These are phyloP conservation scores for Quercus tomentella DNA, from an alignment of 331 rosid species.

Conservation along the genomic window DNA sequence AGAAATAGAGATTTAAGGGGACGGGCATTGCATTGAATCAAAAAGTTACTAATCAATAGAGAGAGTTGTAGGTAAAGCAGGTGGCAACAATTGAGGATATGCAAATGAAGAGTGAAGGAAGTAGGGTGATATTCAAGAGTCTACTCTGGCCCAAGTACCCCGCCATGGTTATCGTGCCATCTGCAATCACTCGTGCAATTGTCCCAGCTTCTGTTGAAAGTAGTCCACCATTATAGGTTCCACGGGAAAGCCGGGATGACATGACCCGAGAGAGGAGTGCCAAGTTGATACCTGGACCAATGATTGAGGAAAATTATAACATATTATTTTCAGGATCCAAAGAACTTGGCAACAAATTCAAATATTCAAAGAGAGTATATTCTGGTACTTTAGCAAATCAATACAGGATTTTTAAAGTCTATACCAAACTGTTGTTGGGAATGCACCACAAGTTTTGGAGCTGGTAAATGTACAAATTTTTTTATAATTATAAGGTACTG, in stretches of 20 bases:
- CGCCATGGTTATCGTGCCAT: slow-evolving; percentile 81
- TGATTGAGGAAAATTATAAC: neutral
- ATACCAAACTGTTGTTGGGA: too few species aligned
- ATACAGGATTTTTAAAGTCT: neutral
- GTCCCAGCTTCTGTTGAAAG: slow-evolving; percentile 99
- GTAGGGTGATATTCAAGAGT: slow-evolving; percentile 75
- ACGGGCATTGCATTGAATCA: neutral
- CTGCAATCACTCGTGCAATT: slow-evolving; percentile 93
- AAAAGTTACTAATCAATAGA: slow-evolving; percentile 40
- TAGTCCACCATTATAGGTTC: slow-evolving; percentile 89
- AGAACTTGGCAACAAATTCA: neutral
- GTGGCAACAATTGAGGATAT: slow-evolving; percentile 79
- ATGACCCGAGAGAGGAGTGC: slow-evolving; percentile 94
- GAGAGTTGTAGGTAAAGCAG: slow-evolving; percentile 86
- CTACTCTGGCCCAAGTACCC: slow-evolving; percentile 69
- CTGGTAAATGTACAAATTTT: too few species aligned
- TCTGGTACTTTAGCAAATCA: neutral
- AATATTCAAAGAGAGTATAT: neutral
- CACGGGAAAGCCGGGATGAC: slow-evolving; percentile 97
- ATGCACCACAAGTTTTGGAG: too few species aligned
- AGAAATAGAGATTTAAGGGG: neutral
- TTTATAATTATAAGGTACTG: too few species aligned
- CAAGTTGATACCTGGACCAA: slow-evolving; percentile 77
- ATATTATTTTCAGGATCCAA: neutral
- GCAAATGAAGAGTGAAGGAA: slow-evolving; percentile 86